phyloP scores from a whole-genome alignment of 2,329 filamentous ascomycete genomes.

The Elsinoe australis region DNA sequence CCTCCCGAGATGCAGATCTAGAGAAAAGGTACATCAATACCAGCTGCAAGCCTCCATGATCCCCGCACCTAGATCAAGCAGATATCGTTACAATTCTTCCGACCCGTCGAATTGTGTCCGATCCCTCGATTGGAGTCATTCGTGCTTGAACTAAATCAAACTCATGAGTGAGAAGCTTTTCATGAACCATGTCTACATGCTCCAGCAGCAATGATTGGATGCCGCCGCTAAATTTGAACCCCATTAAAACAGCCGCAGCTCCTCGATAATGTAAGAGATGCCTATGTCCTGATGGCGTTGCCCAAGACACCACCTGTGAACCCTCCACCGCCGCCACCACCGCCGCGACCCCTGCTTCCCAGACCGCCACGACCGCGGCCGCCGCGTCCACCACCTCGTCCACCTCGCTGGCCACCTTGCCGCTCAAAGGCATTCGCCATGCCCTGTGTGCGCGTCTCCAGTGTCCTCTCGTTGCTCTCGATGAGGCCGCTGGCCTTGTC shows the following conservation, averaged over 20 bases:
- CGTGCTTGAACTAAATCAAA: no score
- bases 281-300: conserved; percentile 43
- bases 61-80: no score
- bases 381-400: conserved; percentile 51
- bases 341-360: conserved; percentile 50
- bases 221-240: not conserved
- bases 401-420: conserved; percentile 69
- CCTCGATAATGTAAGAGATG: not conserved
- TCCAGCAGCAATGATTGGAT: not conserved
- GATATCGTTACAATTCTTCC: no score
- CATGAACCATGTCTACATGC: conserved; percentile 16
- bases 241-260: conserved; percentile 3
- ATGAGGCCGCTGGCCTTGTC: conserved; percentile 96
- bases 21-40: no score
- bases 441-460: conserved; percentile 94
- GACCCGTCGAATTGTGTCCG: no score
- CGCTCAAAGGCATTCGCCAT: conserved; percentile 92
- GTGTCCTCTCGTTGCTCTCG: conserved; percentile 92
- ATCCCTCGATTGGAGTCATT: no score
- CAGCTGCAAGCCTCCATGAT: not conserved
- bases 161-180: conserved; percentile 14
- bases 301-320: conserved; percentile 77
- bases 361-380: conserved; percentile 55
- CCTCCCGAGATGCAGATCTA: no score
- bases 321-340: conserved; percentile 65